A percentile compares a stretch with the other conserved stretches of the same genome.
Conservation (phyloP, 257 asterid species). For the Solanum tacnaense region DNA sequence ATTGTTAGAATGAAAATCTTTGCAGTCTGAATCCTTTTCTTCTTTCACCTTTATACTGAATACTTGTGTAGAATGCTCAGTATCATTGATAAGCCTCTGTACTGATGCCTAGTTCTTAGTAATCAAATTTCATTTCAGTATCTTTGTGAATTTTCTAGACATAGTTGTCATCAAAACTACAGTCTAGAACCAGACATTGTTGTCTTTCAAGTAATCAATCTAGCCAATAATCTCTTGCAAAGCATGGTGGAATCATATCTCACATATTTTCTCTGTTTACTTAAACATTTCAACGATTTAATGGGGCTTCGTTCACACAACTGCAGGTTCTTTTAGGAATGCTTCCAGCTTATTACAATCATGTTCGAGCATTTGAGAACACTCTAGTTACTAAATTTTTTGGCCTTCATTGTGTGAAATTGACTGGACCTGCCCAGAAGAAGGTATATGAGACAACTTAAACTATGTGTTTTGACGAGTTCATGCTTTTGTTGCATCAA, state of each 20-base stretch:
- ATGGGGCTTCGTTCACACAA: not conserved
- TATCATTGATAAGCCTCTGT: not conserved
- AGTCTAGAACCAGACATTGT: not conserved
- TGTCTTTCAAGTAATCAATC: not conserved
- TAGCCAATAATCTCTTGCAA: not conserved
- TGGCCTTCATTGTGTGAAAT: slow-evolving; percentile 85
- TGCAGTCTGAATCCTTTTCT: not conserved
- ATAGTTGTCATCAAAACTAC: not conserved
- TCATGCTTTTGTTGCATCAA: not conserved
- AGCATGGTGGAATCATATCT: not conserved
- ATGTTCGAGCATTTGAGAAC: slow-evolving; percentile 64
- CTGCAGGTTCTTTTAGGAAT: slow-evolving; percentile 73
- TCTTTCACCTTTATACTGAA: not conserved
- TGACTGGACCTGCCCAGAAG: slow-evolving; percentile 83
- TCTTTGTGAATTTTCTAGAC: not conserved
- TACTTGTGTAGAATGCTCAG: not conserved
- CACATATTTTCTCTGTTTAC: not conserved
- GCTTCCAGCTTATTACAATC: slow-evolving; percentile 88
- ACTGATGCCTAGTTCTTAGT: not conserved
- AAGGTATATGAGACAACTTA: slow-evolving; percentile 32
- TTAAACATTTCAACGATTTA: not conserved
- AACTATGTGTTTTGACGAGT: not conserved
- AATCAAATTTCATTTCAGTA: not conserved
- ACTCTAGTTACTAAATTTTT: slow-evolving; percentile 71
- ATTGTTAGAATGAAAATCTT: not conserved